Conservation (phyloP, 164 flowering plant species). For the Dillenia suffruticosa region DNA sequence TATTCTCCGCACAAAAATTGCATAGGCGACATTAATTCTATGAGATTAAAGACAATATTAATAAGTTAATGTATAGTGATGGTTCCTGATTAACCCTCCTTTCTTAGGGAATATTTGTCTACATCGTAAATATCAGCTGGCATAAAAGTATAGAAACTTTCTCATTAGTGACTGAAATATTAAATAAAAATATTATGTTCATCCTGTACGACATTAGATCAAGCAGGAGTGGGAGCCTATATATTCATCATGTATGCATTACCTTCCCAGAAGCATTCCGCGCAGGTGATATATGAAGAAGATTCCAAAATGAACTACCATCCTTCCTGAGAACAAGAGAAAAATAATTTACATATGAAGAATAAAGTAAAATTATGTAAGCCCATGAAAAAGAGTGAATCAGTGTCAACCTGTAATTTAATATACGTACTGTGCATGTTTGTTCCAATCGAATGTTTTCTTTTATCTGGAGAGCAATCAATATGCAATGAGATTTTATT, state of each 20-base stretch:
- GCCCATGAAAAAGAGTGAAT: conserved; percentile 5
- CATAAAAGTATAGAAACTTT: no score
- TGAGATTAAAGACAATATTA: no score
- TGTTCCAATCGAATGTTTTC: conserved; percentile 47
- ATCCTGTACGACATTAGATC: no score
- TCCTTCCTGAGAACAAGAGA: conserved; percentile 63
- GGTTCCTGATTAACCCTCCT: no score
- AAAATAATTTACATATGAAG: background rate
- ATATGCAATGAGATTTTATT: background rate
- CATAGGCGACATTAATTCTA: no score
- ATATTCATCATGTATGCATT: conserved; percentile 3
- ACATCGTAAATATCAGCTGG: no score
- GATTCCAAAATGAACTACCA: conserved; percentile 74
- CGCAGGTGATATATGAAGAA: conserved; percentile 84
- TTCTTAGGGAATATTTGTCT: no score
- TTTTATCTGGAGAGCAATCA: conserved; percentile 44
- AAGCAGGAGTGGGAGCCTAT: no score
- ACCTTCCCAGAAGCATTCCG: conserved; percentile 96
- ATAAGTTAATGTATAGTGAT: no score
- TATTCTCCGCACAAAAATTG: no score
- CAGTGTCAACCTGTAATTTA: conserved; percentile 79
- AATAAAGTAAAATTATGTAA: background rate
- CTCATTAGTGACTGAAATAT: no score
- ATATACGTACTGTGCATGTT: conserved; percentile 79
- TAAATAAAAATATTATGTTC: no score